Percentiles rank a stretch among this genome's conserved stretches.
Conservation (phyloP, 164 flowering plant genomes). For the Hamamelis virginiana region DNA sequence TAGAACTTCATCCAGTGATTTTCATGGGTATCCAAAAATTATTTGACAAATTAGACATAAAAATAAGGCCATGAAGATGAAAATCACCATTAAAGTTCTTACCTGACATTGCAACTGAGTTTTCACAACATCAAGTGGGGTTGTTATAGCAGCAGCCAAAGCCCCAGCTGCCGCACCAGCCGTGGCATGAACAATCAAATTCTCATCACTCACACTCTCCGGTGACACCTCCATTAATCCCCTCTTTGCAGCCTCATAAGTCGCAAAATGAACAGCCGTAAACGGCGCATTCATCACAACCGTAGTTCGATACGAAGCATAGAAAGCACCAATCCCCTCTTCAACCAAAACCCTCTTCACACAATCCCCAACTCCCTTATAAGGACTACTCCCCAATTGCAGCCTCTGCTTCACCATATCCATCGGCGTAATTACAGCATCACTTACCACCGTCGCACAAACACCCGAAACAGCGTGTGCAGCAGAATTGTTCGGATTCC, state of each 20-base stretch:
- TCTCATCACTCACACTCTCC: conserved; percentile 50
- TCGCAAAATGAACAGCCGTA: conserved; percentile 63
- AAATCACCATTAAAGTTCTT: not conserved
- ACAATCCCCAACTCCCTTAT: conserved; percentile 57
- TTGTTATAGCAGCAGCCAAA: conserved; percentile 54
- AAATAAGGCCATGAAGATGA: too few species aligned
- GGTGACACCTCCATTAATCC: conserved; percentile 56
- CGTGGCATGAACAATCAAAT: conserved; percentile 58
- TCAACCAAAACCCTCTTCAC: conserved; percentile 49
- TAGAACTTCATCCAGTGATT: too few species aligned
- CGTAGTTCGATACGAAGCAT: conserved; percentile 67
- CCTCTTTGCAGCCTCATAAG: conserved; percentile 64
- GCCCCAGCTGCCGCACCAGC: conserved; percentile 78
- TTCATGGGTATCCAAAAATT: too few species aligned
- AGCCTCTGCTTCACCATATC: conserved; percentile 78
- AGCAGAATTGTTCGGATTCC: conserved; percentile 31
- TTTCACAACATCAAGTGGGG: conserved; percentile 76
- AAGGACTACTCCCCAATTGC: conserved; percentile 47
- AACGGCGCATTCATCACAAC: conserved; percentile 75
- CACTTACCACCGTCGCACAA: conserved; percentile 56
- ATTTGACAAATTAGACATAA: too few species aligned
- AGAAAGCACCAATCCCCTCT: conserved; percentile 58
- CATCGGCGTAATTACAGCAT: conserved; percentile 70
- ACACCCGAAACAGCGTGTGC: conserved; percentile 59
- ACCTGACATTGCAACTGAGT: conserved; percentile 78